A percentile compares a stretch with the other conserved stretches of the same genome.
phyloP scores from a whole-genome alignment of 345 rosid species.

The Carallia brachiata region DNA sequence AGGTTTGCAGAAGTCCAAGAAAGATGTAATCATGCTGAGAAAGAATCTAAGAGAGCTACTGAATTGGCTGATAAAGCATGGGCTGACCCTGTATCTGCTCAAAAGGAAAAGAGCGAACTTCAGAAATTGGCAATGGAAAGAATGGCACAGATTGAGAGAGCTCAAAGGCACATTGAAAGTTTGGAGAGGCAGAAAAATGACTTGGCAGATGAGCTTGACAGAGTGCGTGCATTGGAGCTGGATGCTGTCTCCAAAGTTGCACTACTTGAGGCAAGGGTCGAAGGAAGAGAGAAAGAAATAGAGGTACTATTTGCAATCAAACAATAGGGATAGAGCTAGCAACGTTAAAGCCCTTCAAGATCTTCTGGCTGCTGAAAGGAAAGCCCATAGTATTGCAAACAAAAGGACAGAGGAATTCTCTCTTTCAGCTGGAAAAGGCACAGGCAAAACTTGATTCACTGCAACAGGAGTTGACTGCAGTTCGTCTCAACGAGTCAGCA shows the following conservation, averaged over 20 bases:
- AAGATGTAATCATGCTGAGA: too few relatives aligned
- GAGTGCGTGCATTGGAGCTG: too few relatives aligned
- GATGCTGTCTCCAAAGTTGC: too few relatives aligned
- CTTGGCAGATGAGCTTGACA: too few relatives aligned
- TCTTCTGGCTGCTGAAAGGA: constrained; percentile 80
- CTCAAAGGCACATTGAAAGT: constrained; percentile 71
- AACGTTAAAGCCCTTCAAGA: constrained; percentile 77
- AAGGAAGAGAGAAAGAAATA: constrained; percentile 95
- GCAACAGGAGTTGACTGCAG: constrained; percentile 78
- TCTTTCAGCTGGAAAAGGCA: constrained; percentile 68
- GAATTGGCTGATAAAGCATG: constrained; percentile 88
- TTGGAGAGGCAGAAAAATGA: constrained; percentile 71
- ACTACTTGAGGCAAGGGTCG: constrained; percentile 79
- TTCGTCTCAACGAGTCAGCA: constrained; percentile 82
- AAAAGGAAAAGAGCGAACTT: constrained; percentile 71
- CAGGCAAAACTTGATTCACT: constrained; percentile 75
- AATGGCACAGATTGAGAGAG: constrained; percentile 76
- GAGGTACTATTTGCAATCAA: constrained; percentile 67
- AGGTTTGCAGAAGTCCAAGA: too few relatives aligned
- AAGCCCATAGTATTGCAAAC: constrained; percentile 67
- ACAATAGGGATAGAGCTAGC: constrained; percentile 75
- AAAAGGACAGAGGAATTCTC: constrained; percentile 83
- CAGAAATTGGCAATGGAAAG: constrained; percentile 92
- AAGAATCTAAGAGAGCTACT: constrained; percentile 79
- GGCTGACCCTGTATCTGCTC: constrained; percentile 72